Conservation (phyloP, 768 basidiomycete genomes). For the Lactarius quietus region DNA sequence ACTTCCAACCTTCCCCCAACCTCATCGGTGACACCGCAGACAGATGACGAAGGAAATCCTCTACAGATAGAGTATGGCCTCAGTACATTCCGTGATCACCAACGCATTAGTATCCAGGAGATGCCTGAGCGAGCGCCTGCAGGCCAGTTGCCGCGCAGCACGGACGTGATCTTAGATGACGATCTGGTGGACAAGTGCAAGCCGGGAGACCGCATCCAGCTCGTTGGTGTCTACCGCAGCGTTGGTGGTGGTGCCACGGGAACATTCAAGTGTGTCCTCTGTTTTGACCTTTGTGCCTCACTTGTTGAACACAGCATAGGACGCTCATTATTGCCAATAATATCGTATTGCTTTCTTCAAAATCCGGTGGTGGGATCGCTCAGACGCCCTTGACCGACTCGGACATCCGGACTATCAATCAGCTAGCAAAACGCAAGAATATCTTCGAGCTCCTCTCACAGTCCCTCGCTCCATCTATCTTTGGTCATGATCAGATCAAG, state of each 20-base stretch:
- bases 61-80: constrained; percentile 91
- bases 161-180: constrained; percentile 93
- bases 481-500: constrained; percentile 95
- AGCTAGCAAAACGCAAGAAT: constrained; percentile 80
- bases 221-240: constrained; percentile 93
- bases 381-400: constrained; percentile 88
- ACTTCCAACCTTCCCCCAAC: constrained; percentile 85
- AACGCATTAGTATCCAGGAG: constrained; percentile 97
- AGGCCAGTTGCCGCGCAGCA: constrained; percentile 93
- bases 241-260: constrained; percentile 87
- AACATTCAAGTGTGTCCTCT: constrained; percentile 79
- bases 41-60: constrained; percentile 83
- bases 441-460: constrained; percentile 88
- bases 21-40: constrained; percentile 81
- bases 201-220: constrained; percentile 94
- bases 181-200: constrained; percentile 97
- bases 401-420: constrained; percentile 95
- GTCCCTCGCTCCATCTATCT: constrained; percentile 97
- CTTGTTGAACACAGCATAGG: constrained; percentile 40
- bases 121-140: constrained; percentile 99
- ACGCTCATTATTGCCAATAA: constrained; percentile 94
- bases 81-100: constrained; percentile 92
- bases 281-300: background rate
- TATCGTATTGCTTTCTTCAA: constrained; percentile 89
- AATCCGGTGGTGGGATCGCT: constrained; percentile 92